These are phyloP conservation scores for Phytophthora lateralis DNA, from an alignment of 352 stramenopile genomes.

Conservation along the genomic window DNA sequence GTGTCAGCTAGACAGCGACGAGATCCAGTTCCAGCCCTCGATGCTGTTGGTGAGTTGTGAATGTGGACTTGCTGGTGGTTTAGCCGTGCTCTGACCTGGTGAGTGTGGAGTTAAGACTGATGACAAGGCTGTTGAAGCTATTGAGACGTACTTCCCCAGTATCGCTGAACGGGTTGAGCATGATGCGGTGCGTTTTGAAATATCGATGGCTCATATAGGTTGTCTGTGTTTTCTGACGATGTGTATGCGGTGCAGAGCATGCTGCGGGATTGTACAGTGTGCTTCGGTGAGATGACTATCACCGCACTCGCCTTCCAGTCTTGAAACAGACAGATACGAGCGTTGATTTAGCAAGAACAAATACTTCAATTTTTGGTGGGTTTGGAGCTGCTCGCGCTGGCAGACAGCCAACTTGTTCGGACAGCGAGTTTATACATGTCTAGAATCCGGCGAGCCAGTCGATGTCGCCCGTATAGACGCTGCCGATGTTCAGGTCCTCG, in stretches of 20 bases:
- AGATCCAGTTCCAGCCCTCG: constrained; percentile 44
- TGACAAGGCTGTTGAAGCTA: constrained; percentile 54
- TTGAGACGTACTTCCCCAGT: constrained; percentile 66
- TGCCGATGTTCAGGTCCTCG: constrained; percentile 74
- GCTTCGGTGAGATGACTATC: constrained; percentile 54
- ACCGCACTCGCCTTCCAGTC: constrained; percentile 27
- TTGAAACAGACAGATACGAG: constrained; percentile 6
- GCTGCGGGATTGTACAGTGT: constrained; percentile 51
- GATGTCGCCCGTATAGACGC: constrained; percentile 67
- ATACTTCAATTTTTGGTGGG: constrained; percentile 34
- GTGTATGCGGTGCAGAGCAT: constrained; percentile 22
- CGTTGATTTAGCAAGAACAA: constrained; percentile 26
- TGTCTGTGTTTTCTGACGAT: constrained; percentile 2
- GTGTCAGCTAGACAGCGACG: constrained; percentile 55
- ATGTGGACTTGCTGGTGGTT: neutral
- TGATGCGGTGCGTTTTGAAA: constrained; percentile 34
- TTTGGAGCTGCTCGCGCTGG: constrained; percentile 9
- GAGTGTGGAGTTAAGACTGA: constrained; percentile 42
- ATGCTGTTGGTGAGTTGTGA: constrained; percentile 36
- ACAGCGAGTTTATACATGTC: constrained; percentile 37
- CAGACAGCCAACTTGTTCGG: constrained; percentile 3
- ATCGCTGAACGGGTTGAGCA: constrained; percentile 54
- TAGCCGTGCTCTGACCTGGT: constrained; percentile 1
- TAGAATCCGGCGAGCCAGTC: constrained; percentile 83
- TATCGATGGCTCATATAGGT: neutral